Evolutionary conservation across 495 filamentous ascomycete genomes (phyloP), one percentile per base, ranked within the genome.

Genomic region (Daldinia decipiens): DNA sequence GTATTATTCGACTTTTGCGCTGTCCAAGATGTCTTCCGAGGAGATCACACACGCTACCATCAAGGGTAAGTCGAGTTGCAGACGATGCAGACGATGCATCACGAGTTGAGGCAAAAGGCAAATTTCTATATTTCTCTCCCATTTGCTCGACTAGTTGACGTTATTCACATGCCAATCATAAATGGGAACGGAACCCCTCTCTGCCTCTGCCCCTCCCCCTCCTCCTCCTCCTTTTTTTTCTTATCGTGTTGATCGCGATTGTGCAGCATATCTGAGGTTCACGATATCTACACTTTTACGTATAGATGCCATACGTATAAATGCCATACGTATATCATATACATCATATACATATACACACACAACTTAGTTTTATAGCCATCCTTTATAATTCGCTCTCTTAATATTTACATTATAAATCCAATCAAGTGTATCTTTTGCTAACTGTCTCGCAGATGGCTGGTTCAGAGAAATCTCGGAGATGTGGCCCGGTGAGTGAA

Each of bases 381-480:
- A 24, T 53, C 21, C 12, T 31, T 66, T 15, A 38, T 59, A 39
- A 21, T 34, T 27, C 11, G 34, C 21, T 12, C 9, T 12, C 47
- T 24, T 51, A 27, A 12, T 3, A 51, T 0, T 12, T 17, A 51
- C 12, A 7, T n/a, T 27, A 29, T 26, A 26, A 32, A 5, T 61
- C 21, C 24, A 39, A 32, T 17, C 4, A 59, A 54, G 19, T 27
- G 0, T 6, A 4, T 13, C 12, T 59, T 64, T 36, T 17, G 62
- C 74, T 65, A 19, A 72, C 57, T 61, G 50, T 54, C 56, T 50
- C 58, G 38, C 62, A 97, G 95, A 98, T 96, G 95, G 95, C 83
- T 99, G 95, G 96, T 98, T 98, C 90, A 93, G 93, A 79, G 96
- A 98, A 83, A 90, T 97, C 81, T 96, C 92, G 65, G 83, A 92